Evolutionary conservation across 768 basidiomycete species (phyloP).

Genomic region (Mycena rosella): DNA sequence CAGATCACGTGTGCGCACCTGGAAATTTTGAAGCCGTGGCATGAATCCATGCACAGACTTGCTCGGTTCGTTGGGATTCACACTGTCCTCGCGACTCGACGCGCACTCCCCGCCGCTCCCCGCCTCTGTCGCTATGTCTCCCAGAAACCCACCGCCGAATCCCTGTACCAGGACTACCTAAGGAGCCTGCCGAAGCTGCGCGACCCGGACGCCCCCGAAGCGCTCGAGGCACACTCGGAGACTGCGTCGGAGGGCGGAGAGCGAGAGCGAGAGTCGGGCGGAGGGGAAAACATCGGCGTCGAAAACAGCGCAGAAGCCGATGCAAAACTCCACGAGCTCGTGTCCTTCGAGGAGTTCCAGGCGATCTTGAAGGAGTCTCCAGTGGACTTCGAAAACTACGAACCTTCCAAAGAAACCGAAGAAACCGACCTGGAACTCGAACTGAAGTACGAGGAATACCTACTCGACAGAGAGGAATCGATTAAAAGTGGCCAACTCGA

Average conservation of each 20-base stretch:
- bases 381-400: background rate
- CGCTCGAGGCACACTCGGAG: too few relatives aligned
- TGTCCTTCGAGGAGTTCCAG: conserved; percentile 32
- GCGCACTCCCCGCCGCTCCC: background rate
- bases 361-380: background rate
- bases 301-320: background rate
- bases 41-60: conserved; percentile 34
- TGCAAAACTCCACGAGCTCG: background rate
- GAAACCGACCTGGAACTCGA: too few relatives aligned
- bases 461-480: too few relatives aligned
- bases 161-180: conserved; percentile 25
- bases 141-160: conserved; percentile 18
- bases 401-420: too few relatives aligned
- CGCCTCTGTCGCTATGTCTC: conserved; percentile 22
- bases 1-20: background rate
- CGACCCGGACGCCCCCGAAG: too few relatives aligned
- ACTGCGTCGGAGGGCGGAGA: too few relatives aligned
- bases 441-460: too few relatives aligned
- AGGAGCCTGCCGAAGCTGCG: too few relatives aligned
- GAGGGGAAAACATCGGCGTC: too few relatives aligned
- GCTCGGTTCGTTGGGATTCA: conserved; percentile 22
- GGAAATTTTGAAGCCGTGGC: conserved; percentile 15
- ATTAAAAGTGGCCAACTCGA: too few relatives aligned
- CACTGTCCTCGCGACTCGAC: conserved; percentile 20
- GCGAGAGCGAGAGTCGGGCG: too few relatives aligned